phyloP scores from a whole-genome alignment of 768 basidiomycete species.

The Strobilomyces echinocephalus region DNA sequence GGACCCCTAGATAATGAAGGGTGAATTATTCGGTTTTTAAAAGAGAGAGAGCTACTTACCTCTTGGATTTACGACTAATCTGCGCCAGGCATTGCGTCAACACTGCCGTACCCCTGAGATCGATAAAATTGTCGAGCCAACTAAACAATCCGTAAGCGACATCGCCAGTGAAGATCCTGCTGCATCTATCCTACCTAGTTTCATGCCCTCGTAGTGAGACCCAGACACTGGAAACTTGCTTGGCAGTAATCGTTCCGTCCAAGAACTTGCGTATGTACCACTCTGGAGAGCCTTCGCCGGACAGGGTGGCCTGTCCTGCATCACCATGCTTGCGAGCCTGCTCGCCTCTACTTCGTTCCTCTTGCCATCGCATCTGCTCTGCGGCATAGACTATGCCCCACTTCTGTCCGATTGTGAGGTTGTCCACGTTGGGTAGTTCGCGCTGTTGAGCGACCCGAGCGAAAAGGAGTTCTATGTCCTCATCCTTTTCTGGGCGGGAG shows the following conservation, averaged over 20 bases:
- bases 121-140: constrained; percentile 77
- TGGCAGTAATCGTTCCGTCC: constrained; percentile 76
- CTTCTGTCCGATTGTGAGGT: constrained; percentile 75
- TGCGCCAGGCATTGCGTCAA: constrained; percentile 74
- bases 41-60: constrained; percentile 39
- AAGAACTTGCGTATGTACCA: constrained; percentile 93
- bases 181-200: constrained; percentile 51
- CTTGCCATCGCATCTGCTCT: constrained; percentile 74
- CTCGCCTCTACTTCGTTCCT: constrained; percentile 61
- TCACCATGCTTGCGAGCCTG: constrained; percentile 58
- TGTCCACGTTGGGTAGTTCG: constrained; percentile 55
- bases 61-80: constrained; percentile 66
- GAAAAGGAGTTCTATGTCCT: constrained; percentile 78
- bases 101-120: constrained; percentile 77
- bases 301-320: constrained; percentile 46
- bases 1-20: constrained; percentile 22
- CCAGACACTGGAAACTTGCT: constrained; percentile 71
- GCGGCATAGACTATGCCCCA: constrained; percentile 88
- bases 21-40: background rate
- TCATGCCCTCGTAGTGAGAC: constrained; percentile 79
- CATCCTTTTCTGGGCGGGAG: constrained; percentile 68
- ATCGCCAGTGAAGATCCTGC: background rate
- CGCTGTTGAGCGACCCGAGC: constrained; percentile 70
- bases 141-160: constrained; percentile 37
- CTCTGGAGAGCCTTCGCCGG: constrained; percentile 73